Evolutionary conservation across 2,329 filamentous ascomycete species (phyloP).

Genomic region (Fonsecaea multimorphosa): DNA sequence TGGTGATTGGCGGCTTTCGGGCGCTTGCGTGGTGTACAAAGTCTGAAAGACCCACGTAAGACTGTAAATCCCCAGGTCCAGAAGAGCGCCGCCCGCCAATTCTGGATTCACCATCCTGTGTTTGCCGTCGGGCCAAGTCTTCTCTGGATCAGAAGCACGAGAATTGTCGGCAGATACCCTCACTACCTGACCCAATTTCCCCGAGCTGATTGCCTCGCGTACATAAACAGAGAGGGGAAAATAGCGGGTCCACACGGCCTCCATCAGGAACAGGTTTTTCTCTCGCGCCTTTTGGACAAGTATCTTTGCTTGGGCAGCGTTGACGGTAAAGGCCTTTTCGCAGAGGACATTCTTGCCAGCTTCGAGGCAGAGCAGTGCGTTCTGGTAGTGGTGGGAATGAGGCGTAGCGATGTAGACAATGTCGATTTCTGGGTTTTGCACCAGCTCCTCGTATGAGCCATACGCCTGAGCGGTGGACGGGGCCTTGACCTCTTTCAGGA

Average conservation of each 20-base stretch:
- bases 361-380: slow-evolving; percentile 78
- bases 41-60: slow-evolving; percentile 80
- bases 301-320: slow-evolving; percentile 73
- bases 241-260: slow-evolving; percentile 78
- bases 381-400: slow-evolving; percentile 92
- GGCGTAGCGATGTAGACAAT: slow-evolving; percentile 89
- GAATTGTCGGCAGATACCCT: slow-evolving; percentile 55
- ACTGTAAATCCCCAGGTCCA: slow-evolving; percentile 87
- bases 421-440: slow-evolving; percentile 69
- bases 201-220: slow-evolving; percentile 53
- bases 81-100: slow-evolving; percentile 79
- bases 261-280: slow-evolving; percentile 80
- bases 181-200: slow-evolving; percentile 61
- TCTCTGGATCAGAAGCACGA: slow-evolving; percentile 23
- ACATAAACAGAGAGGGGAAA: slow-evolving; percentile 71
- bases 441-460: slow-evolving; percentile 80
- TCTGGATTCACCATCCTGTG: slow-evolving; percentile 82
- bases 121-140: slow-evolving; percentile 62
- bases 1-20: slow-evolving; percentile 68
- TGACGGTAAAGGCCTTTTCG: slow-evolving; percentile 89
- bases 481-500: slow-evolving; percentile 72
- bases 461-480: slow-evolving; percentile 69
- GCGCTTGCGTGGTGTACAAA: slow-evolving; percentile 68
- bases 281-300: slow-evolving; percentile 72
- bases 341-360: slow-evolving; percentile 87